Evolutionary conservation across 176 grass and related monocot species (phyloP).

Genomic region (Otatea glauca): DNA sequence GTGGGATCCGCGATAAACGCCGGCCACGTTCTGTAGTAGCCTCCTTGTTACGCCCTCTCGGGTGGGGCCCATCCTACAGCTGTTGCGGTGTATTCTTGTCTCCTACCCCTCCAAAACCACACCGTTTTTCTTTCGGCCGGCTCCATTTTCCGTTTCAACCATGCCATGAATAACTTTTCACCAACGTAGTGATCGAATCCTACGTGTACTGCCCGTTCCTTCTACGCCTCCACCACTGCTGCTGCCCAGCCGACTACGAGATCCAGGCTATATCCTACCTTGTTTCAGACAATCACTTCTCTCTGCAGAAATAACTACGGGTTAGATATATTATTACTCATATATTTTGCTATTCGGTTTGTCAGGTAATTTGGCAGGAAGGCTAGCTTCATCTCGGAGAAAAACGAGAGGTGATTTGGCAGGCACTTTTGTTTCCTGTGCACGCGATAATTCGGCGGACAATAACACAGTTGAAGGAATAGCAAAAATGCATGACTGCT

Average conservation of each 20-base stretch:
- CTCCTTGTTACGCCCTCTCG: background rate
- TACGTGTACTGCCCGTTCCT: background rate
- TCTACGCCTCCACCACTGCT: background rate
- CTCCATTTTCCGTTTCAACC: background rate
- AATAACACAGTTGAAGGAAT: background rate
- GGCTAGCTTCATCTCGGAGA: background rate
- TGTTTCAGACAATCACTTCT: too few species aligned
- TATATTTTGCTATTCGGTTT: background rate
- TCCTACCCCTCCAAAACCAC: background rate
- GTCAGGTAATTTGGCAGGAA: background rate
- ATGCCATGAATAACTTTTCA: background rate
- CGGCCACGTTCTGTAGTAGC: slow-evolving; percentile 33
- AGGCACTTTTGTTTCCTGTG: background rate
- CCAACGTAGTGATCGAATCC: background rate
- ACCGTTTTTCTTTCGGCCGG: too few species aligned
- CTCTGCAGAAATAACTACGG: background rate
- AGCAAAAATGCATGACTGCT: slow-evolving; percentile 35
- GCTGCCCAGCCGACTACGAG: background rate
- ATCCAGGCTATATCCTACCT: too few species aligned
- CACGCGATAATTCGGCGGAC: slow-evolving; percentile 24
- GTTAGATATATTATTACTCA: background rate
- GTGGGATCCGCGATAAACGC: slow-evolving; percentile 45
- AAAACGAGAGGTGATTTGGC: background rate
- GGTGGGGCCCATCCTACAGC: slow-evolving; percentile 31
- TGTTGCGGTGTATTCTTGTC: slow-evolving; percentile 39